A percentile compares a stretch with the other conserved stretches of the same genome.
These are phyloP conservation scores for Astragalus membranaceus DNA, from an alignment of 306 rosid genomes.

Conservation along the genomic window DNA sequence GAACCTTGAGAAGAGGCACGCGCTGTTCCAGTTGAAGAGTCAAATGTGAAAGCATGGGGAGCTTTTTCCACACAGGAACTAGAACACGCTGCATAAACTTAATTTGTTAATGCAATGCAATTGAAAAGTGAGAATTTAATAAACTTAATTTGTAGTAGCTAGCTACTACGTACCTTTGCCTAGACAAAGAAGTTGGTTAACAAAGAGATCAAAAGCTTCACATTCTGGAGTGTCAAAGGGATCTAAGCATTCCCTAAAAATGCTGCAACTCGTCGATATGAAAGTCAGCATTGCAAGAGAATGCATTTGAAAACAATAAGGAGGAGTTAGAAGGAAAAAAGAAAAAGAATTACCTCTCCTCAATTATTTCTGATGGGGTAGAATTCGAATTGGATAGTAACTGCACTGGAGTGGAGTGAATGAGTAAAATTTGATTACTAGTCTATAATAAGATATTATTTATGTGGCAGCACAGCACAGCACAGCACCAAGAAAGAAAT, in stretches of 20 bases:
- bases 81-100: conserved; percentile 58
- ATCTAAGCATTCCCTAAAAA: conserved; percentile 77
- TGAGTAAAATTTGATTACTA: not conserved
- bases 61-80: conserved; percentile 77
- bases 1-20: conserved; percentile 78
- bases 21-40: conserved; percentile 68
- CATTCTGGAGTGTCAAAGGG: conserved; percentile 88
- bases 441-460: not conserved
- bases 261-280: no score
- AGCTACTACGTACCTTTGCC: conserved; percentile 57
- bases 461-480: not conserved
- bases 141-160: no score
- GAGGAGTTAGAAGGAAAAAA: no score
- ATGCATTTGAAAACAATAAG: not conserved
- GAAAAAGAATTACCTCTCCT: conserved; percentile 43
- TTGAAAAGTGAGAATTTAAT: not conserved
- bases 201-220: conserved; percentile 83
- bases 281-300: conserved; percentile 8
- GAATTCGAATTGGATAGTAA: conserved; percentile 67
- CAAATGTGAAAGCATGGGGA: conserved; percentile 71
- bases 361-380: conserved; percentile 60
- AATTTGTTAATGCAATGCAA: not conserved
- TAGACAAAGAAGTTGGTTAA: conserved; percentile 66
- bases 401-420: conserved; percentile 48
- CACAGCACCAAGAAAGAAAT: not conserved